Evolutionary conservation across 2,329 filamentous ascomycete genomes (phyloP).

Genomic region (Cercospora sp.): DNA sequence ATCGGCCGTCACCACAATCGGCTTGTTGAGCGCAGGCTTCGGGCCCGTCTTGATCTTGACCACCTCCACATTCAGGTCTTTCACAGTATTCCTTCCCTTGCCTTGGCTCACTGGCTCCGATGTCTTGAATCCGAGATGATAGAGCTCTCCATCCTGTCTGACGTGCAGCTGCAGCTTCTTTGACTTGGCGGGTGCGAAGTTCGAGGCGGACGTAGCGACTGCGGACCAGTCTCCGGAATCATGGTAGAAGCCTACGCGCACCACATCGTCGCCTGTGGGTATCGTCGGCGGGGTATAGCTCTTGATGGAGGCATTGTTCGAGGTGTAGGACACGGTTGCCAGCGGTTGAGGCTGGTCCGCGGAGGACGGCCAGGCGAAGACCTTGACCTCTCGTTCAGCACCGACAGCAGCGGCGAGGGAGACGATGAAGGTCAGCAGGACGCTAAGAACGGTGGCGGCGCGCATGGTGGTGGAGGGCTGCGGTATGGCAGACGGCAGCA

Average conservation of each 20-base stretch:
- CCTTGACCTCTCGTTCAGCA: slow-evolving; percentile 34
- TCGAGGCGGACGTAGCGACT: slow-evolving; percentile 48
- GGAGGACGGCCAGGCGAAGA: slow-evolving; percentile 42
- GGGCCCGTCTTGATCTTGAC: slow-evolving; percentile 44
- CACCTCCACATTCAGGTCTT: slow-evolving; percentile 47
- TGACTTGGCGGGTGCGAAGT: slow-evolving; percentile 45
- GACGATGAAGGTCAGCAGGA: slow-evolving; percentile 40
- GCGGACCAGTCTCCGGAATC: slow-evolving; percentile 45
- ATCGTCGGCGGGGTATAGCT: slow-evolving; percentile 41
- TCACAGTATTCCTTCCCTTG: slow-evolving; percentile 31
- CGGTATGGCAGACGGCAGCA: not conserved
- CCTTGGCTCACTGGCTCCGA: slow-evolving; percentile 28
- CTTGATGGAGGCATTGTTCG: slow-evolving; percentile 44
- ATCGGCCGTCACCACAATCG: slow-evolving; percentile 57
- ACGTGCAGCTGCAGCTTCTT: slow-evolving; percentile 49
- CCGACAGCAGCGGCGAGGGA: slow-evolving; percentile 34
- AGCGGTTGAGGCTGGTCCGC: slow-evolving; percentile 43
- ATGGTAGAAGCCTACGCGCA: slow-evolving; percentile 49
- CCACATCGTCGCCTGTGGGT: slow-evolving; percentile 41
- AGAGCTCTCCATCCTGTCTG: slow-evolving; percentile 47
- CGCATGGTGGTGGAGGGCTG: slow-evolving; percentile 41
- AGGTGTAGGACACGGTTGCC: slow-evolving; percentile 48
- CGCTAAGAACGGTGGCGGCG: slow-evolving; percentile 39
- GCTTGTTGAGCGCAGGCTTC: slow-evolving; percentile 52
- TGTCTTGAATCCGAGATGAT: slow-evolving; percentile 49